phyloP scores from a whole-genome alignment of 2,329 filamentous ascomycete species.

The Aspergillus udagawae region DNA sequence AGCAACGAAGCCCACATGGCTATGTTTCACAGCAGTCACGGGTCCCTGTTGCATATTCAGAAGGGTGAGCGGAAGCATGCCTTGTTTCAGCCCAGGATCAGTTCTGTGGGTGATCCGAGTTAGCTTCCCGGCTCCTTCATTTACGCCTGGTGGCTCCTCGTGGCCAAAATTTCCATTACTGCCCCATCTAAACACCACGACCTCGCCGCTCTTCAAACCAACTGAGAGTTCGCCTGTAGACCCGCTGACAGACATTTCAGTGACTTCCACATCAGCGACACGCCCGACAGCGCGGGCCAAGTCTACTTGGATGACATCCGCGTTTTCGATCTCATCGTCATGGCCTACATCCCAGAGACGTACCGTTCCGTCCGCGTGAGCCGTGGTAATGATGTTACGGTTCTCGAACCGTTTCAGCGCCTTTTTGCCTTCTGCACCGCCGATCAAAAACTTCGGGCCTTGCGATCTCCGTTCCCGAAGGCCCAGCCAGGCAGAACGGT shows the following conservation, averaged over 20 bases:
- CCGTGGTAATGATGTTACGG: slow-evolving; percentile 78
- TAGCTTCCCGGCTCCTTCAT: slow-evolving; percentile 64
- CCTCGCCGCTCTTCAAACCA: slow-evolving; percentile 77
- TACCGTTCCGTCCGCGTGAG: slow-evolving; percentile 88
- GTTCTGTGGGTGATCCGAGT: slow-evolving; percentile 69
- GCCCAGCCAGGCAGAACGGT: slow-evolving; percentile 79
- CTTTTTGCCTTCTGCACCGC: slow-evolving; percentile 69
- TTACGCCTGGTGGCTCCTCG: slow-evolving; percentile 51
- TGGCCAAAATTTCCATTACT: slow-evolving; percentile 68
- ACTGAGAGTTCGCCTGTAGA: slow-evolving; percentile 79
- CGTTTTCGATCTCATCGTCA: slow-evolving; percentile 89
- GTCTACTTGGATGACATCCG: slow-evolving; percentile 76
- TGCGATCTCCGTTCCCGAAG: slow-evolving; percentile 80
- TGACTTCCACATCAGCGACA: slow-evolving; percentile 72
- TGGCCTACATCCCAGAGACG: slow-evolving; percentile 90
- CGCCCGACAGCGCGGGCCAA: slow-evolving; percentile 76
- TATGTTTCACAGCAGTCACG: slow-evolving; percentile 74
- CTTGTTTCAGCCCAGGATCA: slow-evolving; percentile 72
- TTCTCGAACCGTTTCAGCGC: slow-evolving; percentile 73
- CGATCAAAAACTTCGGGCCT: slow-evolving; percentile 72
- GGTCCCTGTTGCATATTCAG: slow-evolving; percentile 80
- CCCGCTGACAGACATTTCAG: slow-evolving; percentile 74
- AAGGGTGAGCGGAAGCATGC: slow-evolving; percentile 72
- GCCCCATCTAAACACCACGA: slow-evolving; percentile 85
- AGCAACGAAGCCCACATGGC: slow-evolving; percentile 89